These are phyloP conservation scores for Aurifilum marmelostoma DNA, from an alignment of 2,329 filamentous ascomycete genomes.

Conservation along the genomic window DNA sequence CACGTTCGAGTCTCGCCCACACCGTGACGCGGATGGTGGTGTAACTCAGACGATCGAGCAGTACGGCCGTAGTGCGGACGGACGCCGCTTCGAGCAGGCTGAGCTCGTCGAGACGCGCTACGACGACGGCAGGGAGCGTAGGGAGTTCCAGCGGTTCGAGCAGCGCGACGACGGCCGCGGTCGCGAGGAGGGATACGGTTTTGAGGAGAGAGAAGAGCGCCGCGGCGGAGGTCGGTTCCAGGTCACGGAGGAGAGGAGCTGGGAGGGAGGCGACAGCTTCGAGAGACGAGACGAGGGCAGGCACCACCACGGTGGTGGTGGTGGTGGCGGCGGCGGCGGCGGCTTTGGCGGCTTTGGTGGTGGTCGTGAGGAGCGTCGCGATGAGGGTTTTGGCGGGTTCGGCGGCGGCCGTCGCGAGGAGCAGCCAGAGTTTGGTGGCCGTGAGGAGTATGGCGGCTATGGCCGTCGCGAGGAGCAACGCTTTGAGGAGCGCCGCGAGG, in stretches of 20 bases:
- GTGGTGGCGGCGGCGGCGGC: conserved; percentile 15
- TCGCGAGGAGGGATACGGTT: conserved; percentile 54
- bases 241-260: conserved; percentile 58
- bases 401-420: conserved; percentile 36
- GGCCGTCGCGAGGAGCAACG: conserved; percentile 33
- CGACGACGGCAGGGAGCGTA: conserved; percentile 57
- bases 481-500: conserved; percentile 23
- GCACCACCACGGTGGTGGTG: conserved; percentile 35
- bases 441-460: conserved; percentile 21
- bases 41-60: conserved; percentile 65
- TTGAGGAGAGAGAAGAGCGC: conserved; percentile 61
- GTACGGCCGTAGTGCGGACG: conserved; percentile 55
- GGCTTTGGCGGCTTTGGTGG: conserved; percentile 28
- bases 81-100: conserved; percentile 62
- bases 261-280: conserved; percentile 38
- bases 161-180: conserved; percentile 51
- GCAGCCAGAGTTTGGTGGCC: conserved; percentile 33
- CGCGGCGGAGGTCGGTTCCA: conserved; percentile 60
- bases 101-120: conserved; percentile 63
- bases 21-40: conserved; percentile 61
- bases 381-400: conserved; percentile 32
- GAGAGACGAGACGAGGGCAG: conserved; percentile 35
- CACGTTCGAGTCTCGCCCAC: conserved; percentile 50
- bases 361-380: conserved; percentile 37
- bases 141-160: conserved; percentile 66